Base-by-base conservation (phyloP, 805 yeast genomes). In the Candida yuanshanica region DNA sequence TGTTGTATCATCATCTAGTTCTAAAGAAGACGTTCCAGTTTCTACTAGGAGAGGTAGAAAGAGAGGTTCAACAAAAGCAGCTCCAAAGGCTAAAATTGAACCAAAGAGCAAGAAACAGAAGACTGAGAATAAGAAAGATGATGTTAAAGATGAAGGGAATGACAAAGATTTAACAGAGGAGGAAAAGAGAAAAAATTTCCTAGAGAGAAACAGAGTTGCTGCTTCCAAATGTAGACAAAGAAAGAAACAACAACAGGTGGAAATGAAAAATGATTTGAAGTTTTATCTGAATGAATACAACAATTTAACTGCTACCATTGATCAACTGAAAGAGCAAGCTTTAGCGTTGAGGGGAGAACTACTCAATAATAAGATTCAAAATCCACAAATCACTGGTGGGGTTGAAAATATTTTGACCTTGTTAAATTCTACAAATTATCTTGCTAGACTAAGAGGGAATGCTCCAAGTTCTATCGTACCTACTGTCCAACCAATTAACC, bases 141-240 rank as follows among this genome's bases (percentile, higher is more conserved):
- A 35, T 13, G 22, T 36, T 17, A 39, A 33, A 5, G 36, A 26
- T 3, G 33, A 29, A 7, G 37, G 22, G 14, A 46, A 48, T 31
- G 46, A 39, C 3, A 43, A 40, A 9, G 43, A 41, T 25, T 21
- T 75, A 75, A 42, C 85, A 64, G 61, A 85, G 68, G 95, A 86
- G 63, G 75, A 82, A 64, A 88, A 85, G 56, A 75, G 90, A 48
- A 79, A 72, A 58, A 81, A 70, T 56, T 91, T 78, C 54, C 63
- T 93, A 49, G 99, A 93, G 59, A 72, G 98, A 48, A 93, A 93
- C 62, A 73, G 99, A 43, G 78, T 93, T 9, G 99, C 99, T 0
- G 99, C 99, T 0, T 79, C 93, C 20, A 90, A 89, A 59, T 93
- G 98, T 68, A 77, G 99, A 45, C 95, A 86, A 63, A 76, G 97